These are phyloP conservation scores for Ceratocystis destructans DNA, from an alignment of 2,329 filamentous ascomycete species.

Conservation along the genomic window DNA sequence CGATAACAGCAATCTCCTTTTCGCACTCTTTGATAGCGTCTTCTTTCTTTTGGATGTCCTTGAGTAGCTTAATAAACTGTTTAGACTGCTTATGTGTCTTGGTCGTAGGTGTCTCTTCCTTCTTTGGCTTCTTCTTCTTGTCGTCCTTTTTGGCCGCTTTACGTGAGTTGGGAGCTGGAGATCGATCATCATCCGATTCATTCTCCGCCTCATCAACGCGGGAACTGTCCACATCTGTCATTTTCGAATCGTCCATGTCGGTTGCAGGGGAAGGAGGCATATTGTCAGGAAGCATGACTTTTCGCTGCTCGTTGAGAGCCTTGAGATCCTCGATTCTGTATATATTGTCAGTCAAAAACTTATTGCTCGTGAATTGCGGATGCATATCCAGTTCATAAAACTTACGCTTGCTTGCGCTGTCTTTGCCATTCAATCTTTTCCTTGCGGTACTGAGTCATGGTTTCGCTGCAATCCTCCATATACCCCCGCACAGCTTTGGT, in stretches of 20 bases:
- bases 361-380: not conserved
- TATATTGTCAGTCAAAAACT: constrained; percentile 26
- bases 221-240: constrained; percentile 51
- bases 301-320: constrained; percentile 56
- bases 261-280: constrained; percentile 47
- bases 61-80: constrained; percentile 73
- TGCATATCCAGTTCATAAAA: constrained; percentile 20
- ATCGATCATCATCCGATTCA: constrained; percentile 55
- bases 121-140: constrained; percentile 53
- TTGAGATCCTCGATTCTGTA: constrained; percentile 56
- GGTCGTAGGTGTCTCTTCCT: constrained; percentile 45
- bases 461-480: constrained; percentile 81
- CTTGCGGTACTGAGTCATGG: constrained; percentile 90
- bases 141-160: constrained; percentile 34
- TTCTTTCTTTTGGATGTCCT: constrained; percentile 81
- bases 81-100: constrained; percentile 70
- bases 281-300: constrained; percentile 59
- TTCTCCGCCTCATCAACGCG: constrained; percentile 33
- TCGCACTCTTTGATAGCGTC: constrained; percentile 68
- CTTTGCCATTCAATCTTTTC: constrained; percentile 89
- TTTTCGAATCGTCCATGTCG: constrained; percentile 45
- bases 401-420: constrained; percentile 53
- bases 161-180: constrained; percentile 25
- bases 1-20: constrained; percentile 68
- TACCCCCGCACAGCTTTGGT: constrained; percentile 78